Conservation (phyloP, 345 rosid genomes). For the Microthlaspi erraticum region DNA sequence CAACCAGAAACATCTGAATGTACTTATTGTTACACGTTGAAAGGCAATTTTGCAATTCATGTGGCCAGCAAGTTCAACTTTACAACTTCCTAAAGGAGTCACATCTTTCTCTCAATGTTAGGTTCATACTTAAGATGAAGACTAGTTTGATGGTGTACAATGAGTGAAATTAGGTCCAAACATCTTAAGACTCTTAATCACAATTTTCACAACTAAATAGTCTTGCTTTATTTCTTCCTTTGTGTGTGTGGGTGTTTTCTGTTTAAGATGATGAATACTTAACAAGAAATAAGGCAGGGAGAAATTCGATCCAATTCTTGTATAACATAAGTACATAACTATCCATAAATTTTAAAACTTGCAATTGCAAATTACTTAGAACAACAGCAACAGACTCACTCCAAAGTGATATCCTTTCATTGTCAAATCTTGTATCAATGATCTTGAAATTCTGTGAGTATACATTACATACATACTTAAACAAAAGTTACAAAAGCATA, state of each 20-base stretch:
- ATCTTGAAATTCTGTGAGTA: constrained; percentile 13
- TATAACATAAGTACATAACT: background rate
- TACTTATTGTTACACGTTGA: background rate
- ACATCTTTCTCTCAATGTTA: constrained; percentile 14
- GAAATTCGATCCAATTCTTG: background rate
- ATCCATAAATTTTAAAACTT: background rate
- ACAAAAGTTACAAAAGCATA: constrained; percentile 29
- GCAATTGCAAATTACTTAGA: background rate
- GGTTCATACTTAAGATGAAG: too few species aligned
- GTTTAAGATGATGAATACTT: too few species aligned
- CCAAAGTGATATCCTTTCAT: constrained; percentile 19
- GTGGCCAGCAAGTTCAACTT: background rate
- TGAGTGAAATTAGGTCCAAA: too few species aligned
- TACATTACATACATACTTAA: constrained; percentile 31
- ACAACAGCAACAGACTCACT: constrained; percentile 16
- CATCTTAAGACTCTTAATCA: too few species aligned
- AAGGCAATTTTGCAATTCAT: background rate
- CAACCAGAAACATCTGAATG: background rate
- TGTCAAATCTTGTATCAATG: constrained; percentile 25
- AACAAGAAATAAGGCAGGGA: too few species aligned
- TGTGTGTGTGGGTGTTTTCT: too few species aligned
- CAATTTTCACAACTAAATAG: background rate
- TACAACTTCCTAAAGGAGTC: background rate
- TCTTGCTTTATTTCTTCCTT: too few species aligned
- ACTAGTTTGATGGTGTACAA: too few species aligned